Percentiles rank a stretch among this genome's conserved stretches.
Conservation (phyloP, 139 green algal species). For the Nannochloris sp. region DNA sequence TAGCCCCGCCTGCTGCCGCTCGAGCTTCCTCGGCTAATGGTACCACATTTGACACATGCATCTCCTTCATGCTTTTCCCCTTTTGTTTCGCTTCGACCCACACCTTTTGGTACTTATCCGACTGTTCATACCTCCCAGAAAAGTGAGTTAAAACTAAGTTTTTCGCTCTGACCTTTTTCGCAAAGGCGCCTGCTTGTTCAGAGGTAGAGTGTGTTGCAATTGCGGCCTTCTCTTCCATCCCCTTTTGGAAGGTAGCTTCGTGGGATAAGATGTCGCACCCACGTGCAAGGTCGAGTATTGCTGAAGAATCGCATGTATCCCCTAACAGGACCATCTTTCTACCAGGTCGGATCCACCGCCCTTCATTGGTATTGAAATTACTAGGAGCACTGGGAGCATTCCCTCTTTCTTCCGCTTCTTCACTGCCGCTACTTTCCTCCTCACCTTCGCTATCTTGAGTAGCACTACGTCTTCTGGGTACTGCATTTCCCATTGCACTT, state of each 20-base stretch:
- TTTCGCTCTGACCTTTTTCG: constrained; percentile 50
- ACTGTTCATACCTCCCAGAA: constrained; percentile 43
- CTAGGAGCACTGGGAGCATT: not conserved
- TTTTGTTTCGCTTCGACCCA: constrained; percentile 2
- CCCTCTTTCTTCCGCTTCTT: not conserved
- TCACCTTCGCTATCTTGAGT: not conserved
- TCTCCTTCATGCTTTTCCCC: not conserved
- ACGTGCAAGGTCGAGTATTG: constrained; percentile 51
- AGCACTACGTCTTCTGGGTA: not conserved
- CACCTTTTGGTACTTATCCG: not conserved
- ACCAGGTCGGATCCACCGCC: constrained; percentile 14
- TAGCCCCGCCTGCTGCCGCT: not conserved
- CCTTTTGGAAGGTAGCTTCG: constrained; percentile 78
- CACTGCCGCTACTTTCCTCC: constrained; percentile 1
- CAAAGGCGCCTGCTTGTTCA: constrained; percentile 83
- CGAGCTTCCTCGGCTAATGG: not conserved
- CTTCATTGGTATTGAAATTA: not conserved
- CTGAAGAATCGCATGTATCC: constrained; percentile 73
- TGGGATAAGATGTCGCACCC: constrained; percentile 79
- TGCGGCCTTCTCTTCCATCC: constrained; percentile 67
- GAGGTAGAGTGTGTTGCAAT: constrained; percentile 84
- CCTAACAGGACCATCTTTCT: constrained; percentile 85
- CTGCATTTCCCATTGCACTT: not conserved
- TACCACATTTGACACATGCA: not conserved
- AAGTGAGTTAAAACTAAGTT: constrained; percentile 93